Conservation (phyloP, 148 eudicot species). For the Amaranthus palmeri region DNA sequence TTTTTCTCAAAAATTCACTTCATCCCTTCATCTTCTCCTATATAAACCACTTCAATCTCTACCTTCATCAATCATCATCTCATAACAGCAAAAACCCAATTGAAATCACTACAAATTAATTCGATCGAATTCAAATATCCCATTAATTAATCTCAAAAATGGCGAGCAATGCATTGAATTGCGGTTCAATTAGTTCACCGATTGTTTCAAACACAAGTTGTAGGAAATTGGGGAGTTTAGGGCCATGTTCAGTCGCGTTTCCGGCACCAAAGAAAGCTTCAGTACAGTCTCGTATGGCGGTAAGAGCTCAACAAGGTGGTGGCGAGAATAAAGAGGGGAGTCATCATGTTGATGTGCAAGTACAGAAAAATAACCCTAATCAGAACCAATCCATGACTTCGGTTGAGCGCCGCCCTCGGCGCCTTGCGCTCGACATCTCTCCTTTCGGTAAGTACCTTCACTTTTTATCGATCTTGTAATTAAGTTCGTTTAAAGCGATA, state of each 20-base stretch:
- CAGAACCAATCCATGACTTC: slow-evolving; percentile 30
- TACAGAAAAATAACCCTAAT: not conserved
- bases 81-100: not conserved
- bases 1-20: not conserved
- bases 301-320: slow-evolving; percentile 42
- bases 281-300: slow-evolving; percentile 5
- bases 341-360: slow-evolving; percentile 25
- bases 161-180: slow-evolving; percentile 28
- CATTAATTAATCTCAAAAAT: slow-evolving; percentile 8
- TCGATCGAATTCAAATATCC: too few relatives aligned
- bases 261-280: slow-evolving; percentile 13
- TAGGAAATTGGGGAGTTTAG: not conserved
- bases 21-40: not conserved
- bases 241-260: slow-evolving; percentile 28
- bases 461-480: too few relatives aligned
- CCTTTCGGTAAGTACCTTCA: slow-evolving; percentile 51
- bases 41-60: not conserved
- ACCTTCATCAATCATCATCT: too few relatives aligned
- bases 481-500: too few relatives aligned
- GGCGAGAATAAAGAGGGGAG: slow-evolving; percentile 33
- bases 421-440: slow-evolving; percentile 36
- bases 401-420: slow-evolving; percentile 43
- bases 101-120: not conserved
- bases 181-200: slow-evolving; percentile 20
- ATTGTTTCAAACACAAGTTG: slow-evolving; percentile 15